These are phyloP conservation scores for Pilaira anomala DNA, from an alignment of 192 early-diverging fungal species.

Conservation along the genomic window DNA sequence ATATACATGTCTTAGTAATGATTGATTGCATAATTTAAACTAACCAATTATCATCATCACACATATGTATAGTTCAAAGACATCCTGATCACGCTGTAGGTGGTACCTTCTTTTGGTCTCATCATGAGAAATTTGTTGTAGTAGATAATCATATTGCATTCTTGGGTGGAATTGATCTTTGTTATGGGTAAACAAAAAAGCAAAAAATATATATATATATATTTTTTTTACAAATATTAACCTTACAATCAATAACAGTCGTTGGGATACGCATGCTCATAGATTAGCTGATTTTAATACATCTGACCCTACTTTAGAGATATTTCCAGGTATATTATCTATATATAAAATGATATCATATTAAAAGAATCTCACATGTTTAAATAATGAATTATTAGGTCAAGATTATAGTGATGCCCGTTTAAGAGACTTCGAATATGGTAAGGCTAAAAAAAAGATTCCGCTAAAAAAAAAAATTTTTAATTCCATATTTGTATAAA, in stretches of 20 bases:
- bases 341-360: conserved; percentile 8
- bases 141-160: conserved; percentile 81
- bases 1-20: no score
- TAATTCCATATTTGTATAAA: not conserved
- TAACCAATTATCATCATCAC: no score
- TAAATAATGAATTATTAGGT: no score
- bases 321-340: conserved; percentile 41
- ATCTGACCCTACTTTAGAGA: conserved; percentile 33
- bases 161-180: conserved; percentile 82
- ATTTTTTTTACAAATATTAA: not conserved
- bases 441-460: conserved; percentile 9
- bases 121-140: conserved; percentile 75
- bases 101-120: conserved; percentile 86
- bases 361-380: no score
- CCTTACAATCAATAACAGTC: conserved; percentile 17
- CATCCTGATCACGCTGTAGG: conserved; percentile 83
- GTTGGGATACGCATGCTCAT: conserved; percentile 72
- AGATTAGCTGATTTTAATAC: conserved; percentile 63
- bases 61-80: conserved; percentile 65
- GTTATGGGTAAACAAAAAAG: conserved; percentile 72
- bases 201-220: not conserved
- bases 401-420: conserved; percentile 86
- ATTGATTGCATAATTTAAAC: no score
- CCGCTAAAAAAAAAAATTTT: not conserved
- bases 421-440: conserved; percentile 62